phyloP scores from a whole-genome alignment of 2,329 filamentous ascomycete species.

The Botrytis porri region DNA sequence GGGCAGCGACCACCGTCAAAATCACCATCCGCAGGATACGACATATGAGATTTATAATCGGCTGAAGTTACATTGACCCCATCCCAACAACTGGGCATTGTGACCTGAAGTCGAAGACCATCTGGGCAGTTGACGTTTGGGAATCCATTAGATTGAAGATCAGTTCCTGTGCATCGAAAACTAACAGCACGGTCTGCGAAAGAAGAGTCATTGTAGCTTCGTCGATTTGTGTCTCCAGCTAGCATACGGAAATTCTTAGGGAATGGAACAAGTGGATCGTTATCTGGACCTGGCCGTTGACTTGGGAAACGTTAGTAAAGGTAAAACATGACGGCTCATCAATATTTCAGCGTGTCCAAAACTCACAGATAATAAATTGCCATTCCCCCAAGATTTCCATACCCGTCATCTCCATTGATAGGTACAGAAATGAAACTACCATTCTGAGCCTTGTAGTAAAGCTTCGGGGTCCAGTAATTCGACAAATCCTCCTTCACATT shows the following conservation, averaged over 20 bases:
- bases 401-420: conserved; percentile 39
- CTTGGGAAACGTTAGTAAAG: neutral
- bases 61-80: conserved; percentile 53
- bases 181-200: conserved; percentile 30
- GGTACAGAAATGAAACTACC: conserved; percentile 37
- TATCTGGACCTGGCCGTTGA: conserved; percentile 17
- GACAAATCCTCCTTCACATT: conserved; percentile 40
- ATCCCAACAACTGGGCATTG: conserved; percentile 61
- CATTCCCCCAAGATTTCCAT: conserved; percentile 27
- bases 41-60: conserved; percentile 56
- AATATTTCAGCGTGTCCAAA: neutral
- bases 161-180: conserved; percentile 53
- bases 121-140: conserved; percentile 53
- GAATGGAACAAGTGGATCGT: conserved; percentile 12
- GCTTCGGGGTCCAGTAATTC: conserved; percentile 38
- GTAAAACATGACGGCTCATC: no score
- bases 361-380: conserved; percentile 41
- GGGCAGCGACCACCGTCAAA: conserved; percentile 49
- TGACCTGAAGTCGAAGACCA: conserved; percentile 52
- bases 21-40: conserved; percentile 44
- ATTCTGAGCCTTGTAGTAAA: conserved; percentile 37
- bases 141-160: conserved; percentile 47
- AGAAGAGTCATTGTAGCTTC: conserved; percentile 15
- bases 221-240: conserved; percentile 40
- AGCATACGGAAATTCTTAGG: conserved; percentile 46